phyloP scores from a whole-genome alignment of 805 yeast genomes.

The Aciculoconidium aculeatum region DNA sequence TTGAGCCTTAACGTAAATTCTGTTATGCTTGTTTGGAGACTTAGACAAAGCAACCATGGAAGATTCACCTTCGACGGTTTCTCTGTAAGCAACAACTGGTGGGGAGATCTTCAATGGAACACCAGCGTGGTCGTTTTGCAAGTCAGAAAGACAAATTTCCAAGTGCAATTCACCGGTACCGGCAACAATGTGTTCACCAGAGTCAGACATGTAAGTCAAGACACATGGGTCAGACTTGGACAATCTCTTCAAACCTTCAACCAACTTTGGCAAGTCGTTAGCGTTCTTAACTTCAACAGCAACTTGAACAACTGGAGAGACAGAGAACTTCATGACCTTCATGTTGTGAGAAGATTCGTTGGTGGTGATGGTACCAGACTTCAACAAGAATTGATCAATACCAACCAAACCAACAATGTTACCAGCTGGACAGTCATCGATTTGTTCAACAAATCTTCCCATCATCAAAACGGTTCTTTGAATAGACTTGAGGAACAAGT shows the following conservation, averaged over 20 bases:
- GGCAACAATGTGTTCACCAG: constrained; percentile 99
- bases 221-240: constrained; percentile 99
- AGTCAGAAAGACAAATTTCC: constrained; percentile 94
- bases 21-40: constrained; percentile 99
- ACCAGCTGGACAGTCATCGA: constrained; percentile 99
- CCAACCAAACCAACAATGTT: constrained; percentile 99
- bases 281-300: constrained; percentile 99
- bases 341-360: constrained; percentile 95
- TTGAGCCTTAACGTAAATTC: constrained; percentile 96
- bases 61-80: constrained; percentile 91
- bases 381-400: constrained; percentile 98
- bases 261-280: constrained; percentile 97
- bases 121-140: constrained; percentile 99
- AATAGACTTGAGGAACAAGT: constrained; percentile 91
- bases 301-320: constrained; percentile 98
- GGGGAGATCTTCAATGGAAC: constrained; percentile 96
- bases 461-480: constrained; percentile 99
- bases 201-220: constrained; percentile 74
- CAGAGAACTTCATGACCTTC: constrained; percentile 99
- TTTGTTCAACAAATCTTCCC: constrained; percentile 98
- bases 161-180: constrained; percentile 99
- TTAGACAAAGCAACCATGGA: constrained; percentile 94
- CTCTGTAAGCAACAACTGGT: constrained; percentile 98
- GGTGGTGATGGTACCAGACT: constrained; percentile 99
- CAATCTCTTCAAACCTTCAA: constrained; percentile 99